Evolutionary conservation across 345 rosid species (phyloP).

Genomic region (Gossypium rotundifolium): DNA sequence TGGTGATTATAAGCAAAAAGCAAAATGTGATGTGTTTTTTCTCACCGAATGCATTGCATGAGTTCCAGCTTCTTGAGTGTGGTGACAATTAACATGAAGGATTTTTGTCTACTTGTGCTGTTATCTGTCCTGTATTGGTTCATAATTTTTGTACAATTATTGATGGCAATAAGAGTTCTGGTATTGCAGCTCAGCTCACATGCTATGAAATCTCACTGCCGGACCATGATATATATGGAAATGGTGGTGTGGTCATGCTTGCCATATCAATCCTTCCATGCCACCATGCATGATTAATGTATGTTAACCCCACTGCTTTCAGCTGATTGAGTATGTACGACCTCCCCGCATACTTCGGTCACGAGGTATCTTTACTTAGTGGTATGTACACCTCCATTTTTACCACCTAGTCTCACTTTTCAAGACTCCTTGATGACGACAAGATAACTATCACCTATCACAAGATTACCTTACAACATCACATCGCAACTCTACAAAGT

Average conservation of each 20-base stretch:
- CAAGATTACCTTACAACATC: too few relatives aligned
- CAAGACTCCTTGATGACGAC: too few relatives aligned
- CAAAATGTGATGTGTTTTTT: background rate
- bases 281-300: background rate
- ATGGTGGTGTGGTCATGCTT: background rate
- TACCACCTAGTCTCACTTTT: too few relatives aligned
- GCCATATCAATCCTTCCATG: background rate
- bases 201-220: background rate
- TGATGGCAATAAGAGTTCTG: background rate
- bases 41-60: slow-evolving; percentile 5
- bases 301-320: background rate
- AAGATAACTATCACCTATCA: too few relatives aligned
- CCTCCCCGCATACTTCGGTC: too few relatives aligned
- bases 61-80: slow-evolving; percentile 9
- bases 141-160: background rate
- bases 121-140: slow-evolving; percentile 4
- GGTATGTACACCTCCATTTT: too few relatives aligned
- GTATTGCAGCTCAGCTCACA: background rate
- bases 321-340: background rate
- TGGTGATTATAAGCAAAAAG: background rate
- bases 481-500: too few relatives aligned
- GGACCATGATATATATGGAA: background rate
- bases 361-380: too few relatives aligned
- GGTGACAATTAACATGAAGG: slow-evolving; percentile 3
- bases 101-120: background rate